Evolutionary conservation across 2,329 filamentous ascomycete genomes (phyloP), one percentile per base, ranked within the genome.

Genomic region (Domatiomyces catenatus): DNA sequence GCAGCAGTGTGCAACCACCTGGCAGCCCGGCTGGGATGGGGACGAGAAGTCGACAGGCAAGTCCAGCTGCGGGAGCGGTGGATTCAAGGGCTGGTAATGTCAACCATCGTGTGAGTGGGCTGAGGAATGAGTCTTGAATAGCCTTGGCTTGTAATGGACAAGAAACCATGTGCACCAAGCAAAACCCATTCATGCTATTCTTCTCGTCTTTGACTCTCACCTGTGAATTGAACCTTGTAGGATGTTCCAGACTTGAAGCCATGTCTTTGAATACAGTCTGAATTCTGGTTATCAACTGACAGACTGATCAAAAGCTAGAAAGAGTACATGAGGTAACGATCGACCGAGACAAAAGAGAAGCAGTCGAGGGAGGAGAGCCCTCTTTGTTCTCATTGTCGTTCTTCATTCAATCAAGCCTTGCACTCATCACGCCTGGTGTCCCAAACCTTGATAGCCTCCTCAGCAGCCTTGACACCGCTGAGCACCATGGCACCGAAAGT

Each of bases 401-500:
- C 8, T 44, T 12, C 12, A 2, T 44, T 3, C 18, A 26, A 49
- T 63, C 68, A 79, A 66, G 77, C 68, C n/a, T 74, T 76, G 61
- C 88, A 88, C 74, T 92, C 78, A 61, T 77, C 77, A 77, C 86
- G 83, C 60, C 87, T 80, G 59, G 79, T 68, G 39, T 92, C 86
- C 59, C 86, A 88, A 51, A 93, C 75, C 58, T 75, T 78, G 57
- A 93, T 71, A 0, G 83, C 84, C 69, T 90, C 87, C 71, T 94
- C 87, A 8, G 88, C 88, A 61, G 88, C 88, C 76, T 93, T 94
- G 62, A 94, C 84, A 58, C 88, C 88, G 51, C 77, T 83, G 42
- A 94, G 75, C 18, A 78, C 86, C 88, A 94, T 94, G 48, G 88
- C 88, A 51, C 86, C 86, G 65, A 92, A 92, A 1, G 86, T 90